These are phyloP conservation scores for Pseudozyma pruni DNA, from an alignment of 1,284 basidiomycete genomes.

Conservation along the genomic window DNA sequence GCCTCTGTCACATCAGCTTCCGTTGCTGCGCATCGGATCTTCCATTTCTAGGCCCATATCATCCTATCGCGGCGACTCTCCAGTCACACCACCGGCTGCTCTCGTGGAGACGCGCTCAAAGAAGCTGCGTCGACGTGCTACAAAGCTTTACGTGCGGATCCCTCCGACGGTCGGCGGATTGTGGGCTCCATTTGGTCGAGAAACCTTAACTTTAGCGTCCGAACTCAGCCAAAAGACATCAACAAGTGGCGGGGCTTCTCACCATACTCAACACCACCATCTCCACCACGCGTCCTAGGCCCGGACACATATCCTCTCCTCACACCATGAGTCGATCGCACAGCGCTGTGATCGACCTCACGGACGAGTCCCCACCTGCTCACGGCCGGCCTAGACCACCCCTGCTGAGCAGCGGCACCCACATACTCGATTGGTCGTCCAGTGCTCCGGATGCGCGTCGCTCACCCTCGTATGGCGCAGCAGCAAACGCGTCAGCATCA, in stretches of 20 bases:
- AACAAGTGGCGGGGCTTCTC: too few relatives aligned
- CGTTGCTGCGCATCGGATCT: neutral
- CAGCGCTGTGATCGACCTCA: slow-evolving; percentile 51
- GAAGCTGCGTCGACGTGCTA: neutral
- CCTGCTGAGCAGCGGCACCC: slow-evolving; percentile 8
- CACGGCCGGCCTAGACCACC: slow-evolving; percentile 9
- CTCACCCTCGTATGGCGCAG: neutral
- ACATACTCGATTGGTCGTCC: slow-evolving; percentile 28
- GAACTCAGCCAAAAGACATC: too few relatives aligned
- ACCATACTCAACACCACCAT: neutral
- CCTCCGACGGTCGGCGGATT: neutral
- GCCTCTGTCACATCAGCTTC: neutral
- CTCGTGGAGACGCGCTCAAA: too few relatives aligned
- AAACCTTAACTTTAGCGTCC: too few relatives aligned
- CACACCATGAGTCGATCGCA: slow-evolving; percentile 16
- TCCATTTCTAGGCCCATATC: neutral
- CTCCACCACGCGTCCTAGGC: neutral
- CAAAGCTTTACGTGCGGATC: slow-evolving; percentile 1
- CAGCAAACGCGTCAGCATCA: neutral
- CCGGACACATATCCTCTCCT: neutral
- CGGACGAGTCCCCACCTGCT: slow-evolving; percentile 51
- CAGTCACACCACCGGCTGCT: too few relatives aligned
- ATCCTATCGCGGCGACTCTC: too few relatives aligned
- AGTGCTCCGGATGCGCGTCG: neutral
- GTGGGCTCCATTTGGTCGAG: too few relatives aligned